phyloP scores from a whole-genome alignment of 768 basidiomycete species.

The Infundibulicybe gibba region DNA sequence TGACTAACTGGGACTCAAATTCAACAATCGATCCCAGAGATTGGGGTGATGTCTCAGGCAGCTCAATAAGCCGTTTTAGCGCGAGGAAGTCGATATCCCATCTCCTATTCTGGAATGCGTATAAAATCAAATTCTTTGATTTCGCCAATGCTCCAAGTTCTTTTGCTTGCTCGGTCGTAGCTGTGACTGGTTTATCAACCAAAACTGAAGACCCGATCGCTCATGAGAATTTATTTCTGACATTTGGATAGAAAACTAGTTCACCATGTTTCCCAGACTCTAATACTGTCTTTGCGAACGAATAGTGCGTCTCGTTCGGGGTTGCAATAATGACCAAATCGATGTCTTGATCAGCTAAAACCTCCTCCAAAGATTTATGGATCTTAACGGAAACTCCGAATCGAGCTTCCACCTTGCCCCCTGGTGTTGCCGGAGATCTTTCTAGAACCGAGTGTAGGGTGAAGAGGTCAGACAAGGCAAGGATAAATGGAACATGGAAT shows the following conservation, averaged over 20 bases:
- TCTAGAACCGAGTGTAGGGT: slow-evolving; percentile 72
- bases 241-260: neutral
- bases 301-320: slow-evolving; percentile 72
- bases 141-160: slow-evolving; percentile 60
- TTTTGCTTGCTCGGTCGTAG: slow-evolving; percentile 52
- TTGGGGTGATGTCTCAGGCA: slow-evolving; percentile 46
- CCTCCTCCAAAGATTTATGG: slow-evolving; percentile 56
- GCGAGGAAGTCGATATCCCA: slow-evolving; percentile 81
- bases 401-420: slow-evolving; percentile 61
- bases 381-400: slow-evolving; percentile 60
- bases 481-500: slow-evolving; percentile 80
- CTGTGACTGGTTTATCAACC: slow-evolving; percentile 76
- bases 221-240: neutral
- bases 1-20: slow-evolving; percentile 70
- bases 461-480: slow-evolving; percentile 68
- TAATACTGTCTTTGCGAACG: slow-evolving; percentile 59
- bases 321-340: slow-evolving; percentile 70
- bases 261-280: slow-evolving; percentile 72
- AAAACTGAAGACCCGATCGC: slow-evolving; percentile 42
- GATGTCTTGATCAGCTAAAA: slow-evolving; percentile 57
- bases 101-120: slow-evolving; percentile 71
- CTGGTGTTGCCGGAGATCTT: slow-evolving; percentile 56
- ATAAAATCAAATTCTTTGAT: slow-evolving; percentile 58
- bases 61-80: slow-evolving; percentile 51
- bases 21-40: slow-evolving; percentile 63